These are phyloP conservation scores for Penicillium simplicissimum DNA, from an alignment of 495 filamentous ascomycete species.

Conservation along the genomic window DNA sequence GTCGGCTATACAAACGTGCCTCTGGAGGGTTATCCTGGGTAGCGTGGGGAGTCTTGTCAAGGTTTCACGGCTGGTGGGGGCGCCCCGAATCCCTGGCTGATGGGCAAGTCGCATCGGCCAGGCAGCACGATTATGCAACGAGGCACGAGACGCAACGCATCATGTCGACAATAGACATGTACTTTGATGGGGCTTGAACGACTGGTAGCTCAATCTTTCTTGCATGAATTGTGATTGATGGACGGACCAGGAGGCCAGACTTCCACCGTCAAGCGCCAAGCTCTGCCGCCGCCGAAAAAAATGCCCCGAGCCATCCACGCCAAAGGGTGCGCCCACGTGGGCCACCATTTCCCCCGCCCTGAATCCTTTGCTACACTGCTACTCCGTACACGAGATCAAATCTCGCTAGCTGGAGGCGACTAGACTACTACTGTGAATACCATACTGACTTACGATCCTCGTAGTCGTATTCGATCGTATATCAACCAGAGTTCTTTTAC, in stretches of 20 bases:
- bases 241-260: neutral
- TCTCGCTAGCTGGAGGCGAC: no score
- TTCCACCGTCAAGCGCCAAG: neutral
- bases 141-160: no score
- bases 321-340: conserved; percentile 1
- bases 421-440: no score
- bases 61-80: neutral
- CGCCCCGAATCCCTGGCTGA: neutral
- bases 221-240: neutral
- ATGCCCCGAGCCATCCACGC: neutral
- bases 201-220: neutral
- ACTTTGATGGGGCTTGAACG: neutral
- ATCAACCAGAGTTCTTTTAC: neutral
- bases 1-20: neutral
- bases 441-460: neutral
- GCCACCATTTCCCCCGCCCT: neutral
- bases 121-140: neutral
- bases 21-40: neutral
- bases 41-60: neutral
- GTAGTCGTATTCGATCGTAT: neutral
- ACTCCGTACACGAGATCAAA: neutral
- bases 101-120: neutral
- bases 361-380: neutral
- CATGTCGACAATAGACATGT: no score
- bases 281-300: neutral